Percentiles rank a stretch among this genome's conserved stretches.
These are phyloP conservation scores for Fusarium sp. DNA, from an alignment of 2,329 filamentous ascomycete genomes.

Conservation along the genomic window DNA sequence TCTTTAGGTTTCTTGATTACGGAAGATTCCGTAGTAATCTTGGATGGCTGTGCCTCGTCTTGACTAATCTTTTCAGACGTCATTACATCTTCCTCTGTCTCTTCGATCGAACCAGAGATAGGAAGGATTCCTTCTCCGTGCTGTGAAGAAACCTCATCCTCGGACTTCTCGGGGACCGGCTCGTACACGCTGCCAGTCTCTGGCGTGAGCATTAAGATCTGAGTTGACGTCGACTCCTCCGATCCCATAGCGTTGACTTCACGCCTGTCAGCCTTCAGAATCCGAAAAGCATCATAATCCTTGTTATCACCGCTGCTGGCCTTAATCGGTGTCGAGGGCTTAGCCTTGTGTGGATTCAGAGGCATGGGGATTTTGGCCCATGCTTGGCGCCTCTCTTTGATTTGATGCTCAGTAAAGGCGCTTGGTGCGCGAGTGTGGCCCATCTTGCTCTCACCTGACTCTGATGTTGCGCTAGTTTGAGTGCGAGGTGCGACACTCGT, in stretches of 20 bases:
- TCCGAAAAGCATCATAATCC: not conserved
- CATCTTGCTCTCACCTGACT: not conserved
- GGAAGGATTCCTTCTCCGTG: not conserved
- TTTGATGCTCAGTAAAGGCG: conserved; percentile 52
- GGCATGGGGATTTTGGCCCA: conserved; percentile 57
- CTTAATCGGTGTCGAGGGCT: conserved; percentile 19
- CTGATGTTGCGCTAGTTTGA: not conserved
- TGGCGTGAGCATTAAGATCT: conserved; percentile 24
- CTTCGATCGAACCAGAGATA: not conserved
- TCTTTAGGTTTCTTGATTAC: not conserved
- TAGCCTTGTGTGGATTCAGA: conserved; percentile 45
- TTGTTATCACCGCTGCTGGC: conserved; percentile 2
- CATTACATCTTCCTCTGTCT: not conserved
- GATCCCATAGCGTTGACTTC: conserved; percentile 18
- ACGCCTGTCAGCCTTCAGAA: conserved; percentile 6
- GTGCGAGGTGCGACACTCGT: not conserved
- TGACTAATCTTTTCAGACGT: not conserved
- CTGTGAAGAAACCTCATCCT: not conserved
- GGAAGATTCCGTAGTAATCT: not conserved
- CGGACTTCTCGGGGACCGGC: conserved; percentile 8
- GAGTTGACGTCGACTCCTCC: conserved; percentile 29
- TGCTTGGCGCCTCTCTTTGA: conserved; percentile 51
- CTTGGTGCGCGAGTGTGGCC: conserved; percentile 37
- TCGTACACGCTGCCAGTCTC: conserved; percentile 28
- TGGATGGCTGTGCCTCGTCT: not conserved